Conservation (phyloP, 2,329 filamentous ascomycete species). For the Sarocladiaceae sp. region DNA sequence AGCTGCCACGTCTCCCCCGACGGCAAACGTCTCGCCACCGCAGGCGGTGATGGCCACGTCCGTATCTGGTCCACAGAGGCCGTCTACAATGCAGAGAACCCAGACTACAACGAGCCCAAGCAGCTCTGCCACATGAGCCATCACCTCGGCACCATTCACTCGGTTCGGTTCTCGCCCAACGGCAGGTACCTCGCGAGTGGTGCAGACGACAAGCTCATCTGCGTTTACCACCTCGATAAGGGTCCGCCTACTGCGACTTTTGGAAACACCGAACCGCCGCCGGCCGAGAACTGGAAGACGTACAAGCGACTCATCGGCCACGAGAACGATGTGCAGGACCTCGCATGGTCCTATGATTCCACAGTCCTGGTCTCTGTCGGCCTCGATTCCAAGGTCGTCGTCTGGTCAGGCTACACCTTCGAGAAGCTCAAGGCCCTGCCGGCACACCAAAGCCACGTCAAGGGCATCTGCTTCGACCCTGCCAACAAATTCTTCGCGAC, state of each 20-base stretch:
- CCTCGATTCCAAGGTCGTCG: slow-evolving; percentile 93
- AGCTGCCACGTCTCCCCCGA: slow-evolving; percentile 96
- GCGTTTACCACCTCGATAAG: slow-evolving; percentile 86
- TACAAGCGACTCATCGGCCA: slow-evolving; percentile 89
- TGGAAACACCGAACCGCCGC: slow-evolving; percentile 83
- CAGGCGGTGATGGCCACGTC: slow-evolving; percentile 94
- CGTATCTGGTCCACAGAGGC: slow-evolving; percentile 97
- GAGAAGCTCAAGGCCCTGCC: slow-evolving; percentile 94
- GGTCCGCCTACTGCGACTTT: slow-evolving; percentile 75
- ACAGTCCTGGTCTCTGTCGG: slow-evolving; percentile 94
- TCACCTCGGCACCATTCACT: slow-evolving; percentile 94
- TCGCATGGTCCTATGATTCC: slow-evolving; percentile 94
- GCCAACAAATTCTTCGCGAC: slow-evolving; percentile 99
- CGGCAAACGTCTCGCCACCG: slow-evolving; percentile 84
- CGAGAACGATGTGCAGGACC: slow-evolving; percentile 96
- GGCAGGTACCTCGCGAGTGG: slow-evolving; percentile 93
- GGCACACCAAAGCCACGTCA: slow-evolving; percentile 94
- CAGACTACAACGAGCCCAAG: slow-evolving; percentile 68
- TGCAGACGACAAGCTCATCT: slow-evolving; percentile 98
- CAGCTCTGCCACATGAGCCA: slow-evolving; percentile 98
- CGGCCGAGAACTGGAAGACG: slow-evolving; percentile 97
- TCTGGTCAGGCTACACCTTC: slow-evolving; percentile 97
- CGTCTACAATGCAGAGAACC: slow-evolving; percentile 72
- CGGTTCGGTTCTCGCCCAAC: slow-evolving; percentile 93
- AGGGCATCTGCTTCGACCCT: slow-evolving; percentile 96